Percentiles rank a stretch among this genome's conserved stretches.
phyloP scores from a whole-genome alignment of 805 yeast genomes.

The Debaryomyces maramus region DNA sequence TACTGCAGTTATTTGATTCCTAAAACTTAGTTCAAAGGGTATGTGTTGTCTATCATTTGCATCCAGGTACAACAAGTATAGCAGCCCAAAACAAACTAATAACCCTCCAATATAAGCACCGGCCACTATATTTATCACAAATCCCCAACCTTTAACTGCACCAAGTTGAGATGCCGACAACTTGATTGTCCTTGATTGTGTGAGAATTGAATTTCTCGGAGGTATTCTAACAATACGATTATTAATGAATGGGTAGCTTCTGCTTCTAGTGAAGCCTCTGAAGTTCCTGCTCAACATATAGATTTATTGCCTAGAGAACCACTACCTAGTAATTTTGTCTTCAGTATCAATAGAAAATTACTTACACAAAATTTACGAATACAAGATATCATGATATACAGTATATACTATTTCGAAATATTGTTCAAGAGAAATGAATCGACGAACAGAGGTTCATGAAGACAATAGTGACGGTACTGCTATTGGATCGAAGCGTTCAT shows the following conservation, averaged over 20 bases:
- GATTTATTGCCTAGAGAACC: too few species aligned
- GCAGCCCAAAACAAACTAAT: slow-evolving; percentile 37
- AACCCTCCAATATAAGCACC: slow-evolving; percentile 46
- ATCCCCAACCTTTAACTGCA: slow-evolving; percentile 28
- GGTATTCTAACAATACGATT: neutral
- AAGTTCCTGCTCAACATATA: neutral
- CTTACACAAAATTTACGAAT: neutral
- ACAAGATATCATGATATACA: too few species aligned
- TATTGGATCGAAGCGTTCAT: too few species aligned
- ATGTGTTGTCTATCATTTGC: slow-evolving; percentile 40
- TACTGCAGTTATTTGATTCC: slow-evolving; percentile 36
- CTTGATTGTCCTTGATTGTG: slow-evolving; percentile 12
- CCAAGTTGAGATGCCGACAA: slow-evolving; percentile 19
- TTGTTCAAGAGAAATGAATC: neutral
- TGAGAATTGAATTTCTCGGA: neutral
- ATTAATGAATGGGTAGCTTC: neutral
- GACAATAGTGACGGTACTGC: too few species aligned
- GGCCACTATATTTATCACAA: slow-evolving; percentile 35
- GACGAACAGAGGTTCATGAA: neutral
- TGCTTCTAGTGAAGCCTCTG: neutral
- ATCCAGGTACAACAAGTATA: slow-evolving; percentile 39
- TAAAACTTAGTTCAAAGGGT: slow-evolving; percentile 38
- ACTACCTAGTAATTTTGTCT: too few species aligned
- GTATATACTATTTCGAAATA: neutral
- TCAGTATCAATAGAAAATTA: neutral